Base-by-base conservation (phyloP, 2,329 filamentous ascomycete genomes). In the Albifimbria verrucaria region DNA sequence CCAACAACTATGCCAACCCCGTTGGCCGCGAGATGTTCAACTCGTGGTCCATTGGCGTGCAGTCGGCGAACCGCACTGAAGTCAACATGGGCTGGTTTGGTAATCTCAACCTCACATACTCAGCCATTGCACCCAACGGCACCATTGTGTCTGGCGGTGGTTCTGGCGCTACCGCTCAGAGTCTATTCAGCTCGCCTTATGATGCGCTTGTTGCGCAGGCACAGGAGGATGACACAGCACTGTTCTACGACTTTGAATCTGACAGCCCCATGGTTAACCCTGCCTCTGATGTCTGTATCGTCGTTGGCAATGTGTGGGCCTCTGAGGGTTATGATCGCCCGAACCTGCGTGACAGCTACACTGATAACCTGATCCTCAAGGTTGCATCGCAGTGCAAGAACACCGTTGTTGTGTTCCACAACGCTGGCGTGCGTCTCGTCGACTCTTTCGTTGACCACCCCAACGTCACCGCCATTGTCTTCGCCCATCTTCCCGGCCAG, bases 301-400 rank as follows among this genome's bases (percentile, higher is more conserved):
- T 94, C 1, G 96, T 96, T 66, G 88, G 86, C 52, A 96, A 88
- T 65, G 82, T 79, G 28, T 90, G 92, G 66, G 83, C 88, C 1
- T 89, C 89, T 0, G 92, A 96, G 70, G 89, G 88, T 0, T 90
- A 82, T 68, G 80, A 90, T 56, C 78, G 85, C 42, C 73, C 81
- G 0, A 80, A 80, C 11, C 78, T 94, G 21, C 80, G 82, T 47
- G 89, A 95, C 62, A 87, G 85, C 57, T 82, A 81, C 41, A 85
- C 81, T 53, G 85, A 89, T 55, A 68, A 69, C 0, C 72, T 89
- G 0, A 77, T 89, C 0, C 65, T 71, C 1, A 82, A 82, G 51
- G 81, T 88, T 0, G 85, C 86, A 0, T 69, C 72, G 1, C 77
- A 79, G 52, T 88, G 84, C 62, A 68, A 74, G 52, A 87, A 83